Evolutionary conservation across 2,329 filamentous ascomycete genomes (phyloP).

Genomic region (Calonectria honghensis): DNA sequence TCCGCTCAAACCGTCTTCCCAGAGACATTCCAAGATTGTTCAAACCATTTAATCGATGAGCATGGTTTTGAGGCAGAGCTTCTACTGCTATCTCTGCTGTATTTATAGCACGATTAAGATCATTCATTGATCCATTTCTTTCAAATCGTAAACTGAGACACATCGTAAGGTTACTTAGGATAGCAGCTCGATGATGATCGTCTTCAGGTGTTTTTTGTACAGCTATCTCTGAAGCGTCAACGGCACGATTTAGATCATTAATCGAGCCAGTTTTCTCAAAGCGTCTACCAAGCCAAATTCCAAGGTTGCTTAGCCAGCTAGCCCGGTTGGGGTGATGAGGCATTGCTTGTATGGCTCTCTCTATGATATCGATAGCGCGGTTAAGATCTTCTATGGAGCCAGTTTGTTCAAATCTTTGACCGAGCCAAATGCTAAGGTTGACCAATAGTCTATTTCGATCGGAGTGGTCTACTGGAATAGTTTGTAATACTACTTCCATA

Average conservation of each 20-base stretch:
- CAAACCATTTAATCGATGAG: too few relatives aligned
- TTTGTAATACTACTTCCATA: too few relatives aligned
- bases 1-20: background rate
- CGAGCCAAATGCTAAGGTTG: too few relatives aligned
- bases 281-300: background rate
- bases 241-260: background rate
- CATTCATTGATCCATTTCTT: background rate
- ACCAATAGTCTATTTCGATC: too few relatives aligned
- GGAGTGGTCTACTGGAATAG: too few relatives aligned
- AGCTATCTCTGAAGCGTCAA: background rate
- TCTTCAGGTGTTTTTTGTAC: background rate
- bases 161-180: background rate
- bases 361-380: too few relatives aligned
- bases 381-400: too few relatives aligned
- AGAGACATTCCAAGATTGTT: background rate
- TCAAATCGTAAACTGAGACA: background rate
- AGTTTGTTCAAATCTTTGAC: too few relatives aligned
- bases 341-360: too few relatives aligned
- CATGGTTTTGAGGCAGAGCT: too few relatives aligned
- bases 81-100: background rate
- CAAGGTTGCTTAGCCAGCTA: background rate
- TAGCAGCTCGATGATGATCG: background rate
- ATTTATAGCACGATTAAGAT: constrained; percentile 18
- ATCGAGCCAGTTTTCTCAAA: background rate
- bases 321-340: too few relatives aligned